These are phyloP conservation scores for Lasiodiplodia sp. DNA, from an alignment of 2,329 filamentous ascomycete genomes.

Conservation along the genomic window DNA sequence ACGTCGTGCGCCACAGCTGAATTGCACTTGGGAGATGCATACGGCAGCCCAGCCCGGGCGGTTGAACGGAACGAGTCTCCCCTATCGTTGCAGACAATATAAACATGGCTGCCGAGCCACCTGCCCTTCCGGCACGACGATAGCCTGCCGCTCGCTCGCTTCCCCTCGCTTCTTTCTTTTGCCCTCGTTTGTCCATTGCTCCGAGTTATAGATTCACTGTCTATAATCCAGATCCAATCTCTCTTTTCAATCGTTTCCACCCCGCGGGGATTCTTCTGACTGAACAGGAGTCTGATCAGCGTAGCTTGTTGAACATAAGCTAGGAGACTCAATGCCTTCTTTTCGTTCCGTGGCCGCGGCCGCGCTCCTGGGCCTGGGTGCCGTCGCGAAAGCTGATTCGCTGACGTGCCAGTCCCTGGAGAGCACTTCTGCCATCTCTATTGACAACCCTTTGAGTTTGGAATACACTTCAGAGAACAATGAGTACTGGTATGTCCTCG, in stretches of 20 bases:
- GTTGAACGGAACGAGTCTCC: not conserved
- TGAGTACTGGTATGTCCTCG: conserved; percentile 20
- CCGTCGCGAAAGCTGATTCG: conserved; percentile 11
- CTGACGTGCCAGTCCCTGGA: conserved; percentile 23
- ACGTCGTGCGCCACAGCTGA: not conserved
- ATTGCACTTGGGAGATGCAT: not conserved
- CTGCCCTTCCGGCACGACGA: not conserved
- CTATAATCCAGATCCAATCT: not conserved
- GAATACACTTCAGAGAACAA: conserved; percentile 19
- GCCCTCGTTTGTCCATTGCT: not conserved
- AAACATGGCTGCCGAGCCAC: not conserved
- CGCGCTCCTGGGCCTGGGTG: not conserved
- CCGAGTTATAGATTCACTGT: conserved; percentile 1
- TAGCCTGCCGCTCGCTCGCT: not conserved
- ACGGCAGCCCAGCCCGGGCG: not conserved
- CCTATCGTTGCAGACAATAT: conserved; percentile 4
- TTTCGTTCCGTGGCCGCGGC: conserved; percentile 11
- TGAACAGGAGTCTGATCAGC: not conserved
- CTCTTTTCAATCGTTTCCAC: not conserved
- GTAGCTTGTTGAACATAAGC: not conserved
- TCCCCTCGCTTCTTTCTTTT: conserved; percentile 2
- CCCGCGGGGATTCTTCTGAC: not conserved
- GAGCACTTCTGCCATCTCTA: conserved; percentile 12
- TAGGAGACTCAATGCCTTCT: conserved; percentile 4
- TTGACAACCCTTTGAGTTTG: conserved; percentile 14